A percentile compares a stretch with the other conserved stretches of the same genome.
Conservation (phyloP, 768 basidiomycete genomes). For the Lactarius pseudohatsudake region DNA sequence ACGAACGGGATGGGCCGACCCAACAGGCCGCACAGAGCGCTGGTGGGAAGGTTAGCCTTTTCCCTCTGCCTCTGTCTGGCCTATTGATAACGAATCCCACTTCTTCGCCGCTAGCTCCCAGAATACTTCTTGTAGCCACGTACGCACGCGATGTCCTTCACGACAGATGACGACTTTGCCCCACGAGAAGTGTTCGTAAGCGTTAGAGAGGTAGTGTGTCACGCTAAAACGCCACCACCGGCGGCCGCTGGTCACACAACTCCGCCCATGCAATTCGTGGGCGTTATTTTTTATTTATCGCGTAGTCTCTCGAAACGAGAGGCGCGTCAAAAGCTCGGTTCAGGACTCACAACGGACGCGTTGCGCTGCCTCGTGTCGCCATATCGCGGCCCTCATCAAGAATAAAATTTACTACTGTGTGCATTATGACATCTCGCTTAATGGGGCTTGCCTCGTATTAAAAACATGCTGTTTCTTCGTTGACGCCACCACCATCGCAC, state of each 20-base stretch:
- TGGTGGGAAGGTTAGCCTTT: slow-evolving; percentile 60
- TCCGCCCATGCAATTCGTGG: not conserved
- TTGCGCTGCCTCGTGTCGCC: slow-evolving; percentile 14
- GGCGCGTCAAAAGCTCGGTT: slow-evolving; percentile 9
- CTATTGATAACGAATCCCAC: slow-evolving; percentile 13
- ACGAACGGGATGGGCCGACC: slow-evolving; percentile 86
- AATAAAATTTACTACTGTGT: slow-evolving; percentile 8
- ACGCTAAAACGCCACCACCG: slow-evolving; percentile 13
- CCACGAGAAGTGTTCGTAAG: slow-evolving; percentile 23
- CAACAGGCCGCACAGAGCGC: slow-evolving; percentile 75
- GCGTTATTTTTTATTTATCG: slow-evolving; percentile 7
- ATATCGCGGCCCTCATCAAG: slow-evolving; percentile 22
- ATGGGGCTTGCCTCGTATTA: slow-evolving; percentile 18
- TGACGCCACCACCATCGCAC: slow-evolving; percentile 23
- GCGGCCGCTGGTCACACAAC: slow-evolving; percentile 8
- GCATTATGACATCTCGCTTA: slow-evolving; percentile 19
- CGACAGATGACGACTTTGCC: slow-evolving; percentile 21
- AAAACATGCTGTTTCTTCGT: slow-evolving; percentile 26
- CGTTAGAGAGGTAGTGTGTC: slow-evolving; percentile 15
- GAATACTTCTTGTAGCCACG: slow-evolving; percentile 67
- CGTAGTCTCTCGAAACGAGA: slow-evolving; percentile 11
- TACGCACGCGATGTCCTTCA: slow-evolving; percentile 23
- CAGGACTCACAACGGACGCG: slow-evolving; percentile 3
- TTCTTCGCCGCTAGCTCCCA: slow-evolving; percentile 51
- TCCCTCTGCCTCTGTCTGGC: slow-evolving; percentile 3